Conservation (phyloP, 1,284 basidiomycete genomes). For the Leccinum pallidistipes region DNA sequence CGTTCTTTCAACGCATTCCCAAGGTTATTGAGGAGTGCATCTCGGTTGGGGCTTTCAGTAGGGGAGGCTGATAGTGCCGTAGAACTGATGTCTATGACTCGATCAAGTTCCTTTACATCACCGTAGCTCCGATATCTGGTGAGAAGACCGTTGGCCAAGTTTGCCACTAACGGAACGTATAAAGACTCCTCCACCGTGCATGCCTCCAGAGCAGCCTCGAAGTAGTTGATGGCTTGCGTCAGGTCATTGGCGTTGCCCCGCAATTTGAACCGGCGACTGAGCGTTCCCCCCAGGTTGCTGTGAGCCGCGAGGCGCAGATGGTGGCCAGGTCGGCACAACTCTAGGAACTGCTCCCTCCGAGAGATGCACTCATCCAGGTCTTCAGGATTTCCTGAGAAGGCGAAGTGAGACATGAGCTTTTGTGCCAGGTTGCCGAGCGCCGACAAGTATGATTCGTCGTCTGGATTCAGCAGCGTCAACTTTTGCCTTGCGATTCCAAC, state of each 20-base stretch:
- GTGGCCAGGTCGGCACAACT: slow-evolving; percentile 9
- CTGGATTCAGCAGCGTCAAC: slow-evolving; percentile 11
- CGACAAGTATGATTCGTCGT: slow-evolving; percentile 17
- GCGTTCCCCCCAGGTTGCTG: slow-evolving; percentile 10
- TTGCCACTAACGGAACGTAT: slow-evolving; percentile 19
- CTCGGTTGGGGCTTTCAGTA: slow-evolving; percentile 14
- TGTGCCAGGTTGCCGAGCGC: slow-evolving; percentile 12
- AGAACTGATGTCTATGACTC: slow-evolving; percentile 17
- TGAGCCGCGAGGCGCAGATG: slow-evolving; percentile 11
- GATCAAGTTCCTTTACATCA: slow-evolving; percentile 22
- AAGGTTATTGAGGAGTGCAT: slow-evolving; percentile 26
- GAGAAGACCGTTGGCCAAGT: slow-evolving; percentile 23
- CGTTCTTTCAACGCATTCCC: slow-evolving; percentile 20
- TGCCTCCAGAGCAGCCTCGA: slow-evolving; percentile 14
- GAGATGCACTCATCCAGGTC: slow-evolving; percentile 27
- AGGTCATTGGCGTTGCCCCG: slow-evolving; percentile 17
- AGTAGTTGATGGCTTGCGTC: slow-evolving; percentile 17
- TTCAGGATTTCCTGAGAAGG: slow-evolving; percentile 2
- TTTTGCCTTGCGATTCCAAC: slow-evolving; percentile 19
- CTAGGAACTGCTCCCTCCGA: slow-evolving; percentile 8
- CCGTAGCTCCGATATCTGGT: slow-evolving; percentile 19
- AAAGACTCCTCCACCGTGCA: slow-evolving; percentile 14
- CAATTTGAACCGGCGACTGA: slow-evolving; percentile 24
- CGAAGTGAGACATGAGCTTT: slow-evolving; percentile 20
- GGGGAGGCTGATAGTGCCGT: slow-evolving; percentile 10